A percentile compares a stretch with the other conserved stretches of the same genome.
These are phyloP conservation scores for Hypoxylon intermedium DNA, from an alignment of 495 filamentous ascomycete species.

Conservation along the genomic window DNA sequence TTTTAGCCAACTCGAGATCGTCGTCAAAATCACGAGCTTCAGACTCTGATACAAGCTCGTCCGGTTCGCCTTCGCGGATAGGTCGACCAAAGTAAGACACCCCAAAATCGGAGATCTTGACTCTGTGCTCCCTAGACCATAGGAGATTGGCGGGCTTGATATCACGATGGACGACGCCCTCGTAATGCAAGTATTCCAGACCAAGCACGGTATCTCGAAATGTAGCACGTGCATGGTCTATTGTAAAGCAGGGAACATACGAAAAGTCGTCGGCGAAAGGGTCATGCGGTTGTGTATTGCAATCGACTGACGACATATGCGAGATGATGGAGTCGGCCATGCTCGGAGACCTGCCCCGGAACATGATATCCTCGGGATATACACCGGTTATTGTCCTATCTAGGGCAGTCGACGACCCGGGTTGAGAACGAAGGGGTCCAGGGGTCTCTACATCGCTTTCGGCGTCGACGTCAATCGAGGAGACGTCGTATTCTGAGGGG, in stretches of 20 bases:
- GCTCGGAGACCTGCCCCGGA: constrained; percentile 65
- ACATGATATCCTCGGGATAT: constrained; percentile 63
- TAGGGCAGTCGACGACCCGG: constrained; percentile 62
- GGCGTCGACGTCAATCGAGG: constrained; percentile 31
- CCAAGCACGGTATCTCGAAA: constrained; percentile 95
- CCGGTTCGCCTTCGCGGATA: constrained; percentile 75
- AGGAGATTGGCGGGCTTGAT: constrained; percentile 99
- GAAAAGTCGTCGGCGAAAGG: constrained; percentile 81
- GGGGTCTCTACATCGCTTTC: constrained; percentile 56
- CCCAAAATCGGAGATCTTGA: constrained; percentile 99
- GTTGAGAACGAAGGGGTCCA: constrained; percentile 53
- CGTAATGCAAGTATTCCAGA: constrained; percentile 93
- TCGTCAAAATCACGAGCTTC: constrained; percentile 86
- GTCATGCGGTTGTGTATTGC: constrained; percentile 56
- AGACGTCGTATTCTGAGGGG: constrained; percentile 53
- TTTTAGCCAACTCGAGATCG: constrained; percentile 94
- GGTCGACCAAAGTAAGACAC: constrained; percentile 94
- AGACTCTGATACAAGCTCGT: constrained; percentile 80
- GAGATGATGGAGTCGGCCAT: constrained; percentile 68
- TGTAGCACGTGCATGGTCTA: constrained; percentile 80
- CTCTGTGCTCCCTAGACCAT: constrained; percentile 80
- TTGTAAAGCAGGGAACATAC: constrained; percentile 89
- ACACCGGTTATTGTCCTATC: constrained; percentile 80
- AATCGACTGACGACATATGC: constrained; percentile 64
- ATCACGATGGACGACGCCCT: constrained; percentile 96